These are phyloP conservation scores for Candida tropicalis DNA, from an alignment of 1,139 yeast genomes.

Conservation along the genomic window DNA sequence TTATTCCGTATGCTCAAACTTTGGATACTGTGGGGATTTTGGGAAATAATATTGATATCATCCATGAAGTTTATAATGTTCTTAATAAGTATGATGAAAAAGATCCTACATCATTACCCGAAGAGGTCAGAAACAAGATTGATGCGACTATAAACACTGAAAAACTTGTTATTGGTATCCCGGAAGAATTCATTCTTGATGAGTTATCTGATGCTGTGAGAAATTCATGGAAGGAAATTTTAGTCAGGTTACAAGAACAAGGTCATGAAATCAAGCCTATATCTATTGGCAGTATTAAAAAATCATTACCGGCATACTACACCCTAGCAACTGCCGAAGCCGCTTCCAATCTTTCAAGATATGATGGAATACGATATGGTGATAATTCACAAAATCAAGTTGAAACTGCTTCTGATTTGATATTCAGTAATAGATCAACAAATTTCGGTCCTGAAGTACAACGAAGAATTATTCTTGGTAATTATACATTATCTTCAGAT, in stretches of 20 bases:
- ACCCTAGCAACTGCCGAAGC: constrained; percentile 93
- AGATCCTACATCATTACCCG: constrained; percentile 77
- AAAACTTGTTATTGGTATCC: constrained; percentile 63
- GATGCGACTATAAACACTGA: constrained; percentile 12
- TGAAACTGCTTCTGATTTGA: constrained; percentile 32
- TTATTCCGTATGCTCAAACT: constrained; percentile 89
- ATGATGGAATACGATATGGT: constrained; percentile 90
- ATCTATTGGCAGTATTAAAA: constrained; percentile 67
- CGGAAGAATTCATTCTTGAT: constrained; percentile 61
- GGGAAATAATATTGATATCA: constrained; percentile 46
- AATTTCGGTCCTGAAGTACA: constrained; percentile 85
- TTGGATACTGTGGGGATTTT: constrained; percentile 92
- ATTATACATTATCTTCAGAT: constrained; percentile 75
- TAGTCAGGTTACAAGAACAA: constrained; percentile 41
- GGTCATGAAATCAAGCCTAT: constrained; percentile 66
- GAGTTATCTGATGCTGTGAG: constrained; percentile 55
- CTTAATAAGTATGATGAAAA: constrained; percentile 64
- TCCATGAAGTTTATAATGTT: constrained; percentile 53
- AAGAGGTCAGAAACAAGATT: constrained; percentile 32
- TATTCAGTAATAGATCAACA: constrained; percentile 58
- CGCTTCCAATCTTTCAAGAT: constrained; percentile 85
- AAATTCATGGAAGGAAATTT: constrained; percentile 46
- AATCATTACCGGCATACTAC: constrained; percentile 81
- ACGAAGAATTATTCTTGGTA: constrained; percentile 81
- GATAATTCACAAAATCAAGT: constrained; percentile 27